Percentiles rank a stretch among this genome's conserved stretches.
Evolutionary conservation across 306 rosid genomes (phyloP).

Genomic region (Fragaria vesca): DNA sequence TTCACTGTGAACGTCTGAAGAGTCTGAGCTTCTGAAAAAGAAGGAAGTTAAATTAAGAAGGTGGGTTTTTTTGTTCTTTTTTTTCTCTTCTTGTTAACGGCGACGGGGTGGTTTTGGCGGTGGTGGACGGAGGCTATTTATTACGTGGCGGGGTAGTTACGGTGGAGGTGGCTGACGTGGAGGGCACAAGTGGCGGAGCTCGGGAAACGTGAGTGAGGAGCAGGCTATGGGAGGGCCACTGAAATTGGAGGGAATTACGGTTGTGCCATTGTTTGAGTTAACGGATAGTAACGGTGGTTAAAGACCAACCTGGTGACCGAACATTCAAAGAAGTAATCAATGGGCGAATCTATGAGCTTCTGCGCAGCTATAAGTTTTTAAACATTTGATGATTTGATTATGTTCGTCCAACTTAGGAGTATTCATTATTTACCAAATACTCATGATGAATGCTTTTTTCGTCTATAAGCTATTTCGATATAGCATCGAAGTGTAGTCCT

Average conservation of each 20-base stretch:
- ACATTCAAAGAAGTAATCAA: neutral
- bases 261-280: neutral
- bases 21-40: slow-evolving; percentile 6
- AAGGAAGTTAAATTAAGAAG: slow-evolving; percentile 14
- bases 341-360: neutral
- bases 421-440: too few species aligned
- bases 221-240: neutral
- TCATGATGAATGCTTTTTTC: too few species aligned
- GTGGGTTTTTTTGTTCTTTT: neutral
- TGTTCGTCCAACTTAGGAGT: too few species aligned
- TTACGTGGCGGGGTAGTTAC: neutral
- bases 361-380: neutral
- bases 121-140: slow-evolving; percentile 41
- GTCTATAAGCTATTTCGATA: too few species aligned
- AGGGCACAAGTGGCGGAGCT: slow-evolving; percentile 21
- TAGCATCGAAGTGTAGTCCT: neutral
- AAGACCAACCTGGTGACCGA: too few species aligned
- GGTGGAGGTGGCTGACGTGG: slow-evolving; percentile 36
- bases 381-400: too few species aligned
- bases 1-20: neutral
- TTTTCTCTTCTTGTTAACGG: slow-evolving; percentile 50
- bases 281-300: neutral
- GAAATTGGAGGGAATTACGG: neutral
- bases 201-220: slow-evolving; percentile 23
- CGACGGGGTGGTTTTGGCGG: slow-evolving; percentile 30